Evolutionary conservation across 306 rosid genomes (phyloP), one percentile per base, ranked within the genome.

Genomic region (Pyrus pyrifolia): DNA sequence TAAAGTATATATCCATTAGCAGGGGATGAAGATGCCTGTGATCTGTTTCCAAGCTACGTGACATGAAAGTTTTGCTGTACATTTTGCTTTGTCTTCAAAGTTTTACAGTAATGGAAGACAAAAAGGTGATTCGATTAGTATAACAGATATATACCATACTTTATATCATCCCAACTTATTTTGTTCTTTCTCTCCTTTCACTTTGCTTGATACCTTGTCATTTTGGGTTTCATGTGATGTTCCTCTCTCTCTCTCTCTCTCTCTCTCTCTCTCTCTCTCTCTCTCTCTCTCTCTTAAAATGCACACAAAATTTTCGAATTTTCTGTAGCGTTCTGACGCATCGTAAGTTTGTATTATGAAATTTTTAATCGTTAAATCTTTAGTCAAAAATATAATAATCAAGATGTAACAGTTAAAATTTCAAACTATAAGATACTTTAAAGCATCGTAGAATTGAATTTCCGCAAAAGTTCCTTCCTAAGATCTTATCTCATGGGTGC

Each of bases 191-290:
- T 58, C 65, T 21, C n/a, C 30, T 66, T 49, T 40, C 68, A 60
- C 83, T 83, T 79, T 67, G 38, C 30, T 72, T 76, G 83, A 59
- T 78, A 21, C 72, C 70, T 57, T 61, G 11, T 4, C 63, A 12
- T 75, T 60, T 71, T 67, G 57, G 63, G 27, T n/a, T 45, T 57
- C 73, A 65, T 72, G 67, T 72, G 66, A 70, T 49, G 61, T 60
- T 2, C 51, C 66, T 8, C 31, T 25, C 63, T 17, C 23, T 18
- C 29, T 6, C 53, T 46, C 53, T 58, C 14, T 11, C 63, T 4
- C 29, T 57, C 62, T 11, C 29, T 58, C 63, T 4, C 29, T 57
- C 66, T 8, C 31, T 25, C 63, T 17, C 23, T 18, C 66, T 8
- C 31, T 25, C 63, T 17, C 23, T 18, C 63, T 4, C 29, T 57